Base-by-base conservation (phyloP, 2,329 filamentous ascomycete species). In the Shiraia sp. region DNA sequence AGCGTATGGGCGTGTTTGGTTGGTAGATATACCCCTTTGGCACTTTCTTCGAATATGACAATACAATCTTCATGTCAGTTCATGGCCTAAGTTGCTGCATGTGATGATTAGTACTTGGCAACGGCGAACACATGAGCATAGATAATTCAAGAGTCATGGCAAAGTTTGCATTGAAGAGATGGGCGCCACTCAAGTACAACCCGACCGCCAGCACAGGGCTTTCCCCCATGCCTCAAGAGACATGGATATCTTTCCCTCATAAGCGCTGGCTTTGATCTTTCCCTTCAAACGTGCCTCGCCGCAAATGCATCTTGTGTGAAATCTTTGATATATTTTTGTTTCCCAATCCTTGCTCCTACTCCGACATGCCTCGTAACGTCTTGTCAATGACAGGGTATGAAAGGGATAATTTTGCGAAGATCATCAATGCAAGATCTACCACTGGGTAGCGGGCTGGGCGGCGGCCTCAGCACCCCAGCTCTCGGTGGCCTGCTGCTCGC, bases 221-320 rank as follows among this genome's bases (percentile, higher is more conserved):
- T 96, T 97, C 92, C 90, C 91, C 90, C 86, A 75, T 26, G 32
- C 70, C 61, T 48, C 46, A 32, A 35, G 10, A 59, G 60, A 72
- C 71, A 74, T 81, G 90, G 86, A 57, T 96, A 90, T 97, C 92
- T 97, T 97, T 97, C 92, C 92, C 90, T 96, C 91, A 87, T 96
- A 80, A 96, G 90, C 86, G 84, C 86, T 75, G 79, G 60, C 62
- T 61, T 62, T 57, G 63, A 67, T 65, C 54, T 57, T 53, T 65
- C 57, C 63, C 59, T 48, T 46, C 39, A 47, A 44, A 46, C 19
- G 32, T 42, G 42, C 39, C 31, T 44, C 25, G 40, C 40, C 48
- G 48, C 47, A 40, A 27, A 35, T 51, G 32, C 19, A 41, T 35
- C 46, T 44, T 36, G 35, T 33, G 48, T 40, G 36, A 43, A 42